Base-by-base conservation (phyloP, 768 basidiomycete species). In the Rhizopogon vesiculosus region DNA sequence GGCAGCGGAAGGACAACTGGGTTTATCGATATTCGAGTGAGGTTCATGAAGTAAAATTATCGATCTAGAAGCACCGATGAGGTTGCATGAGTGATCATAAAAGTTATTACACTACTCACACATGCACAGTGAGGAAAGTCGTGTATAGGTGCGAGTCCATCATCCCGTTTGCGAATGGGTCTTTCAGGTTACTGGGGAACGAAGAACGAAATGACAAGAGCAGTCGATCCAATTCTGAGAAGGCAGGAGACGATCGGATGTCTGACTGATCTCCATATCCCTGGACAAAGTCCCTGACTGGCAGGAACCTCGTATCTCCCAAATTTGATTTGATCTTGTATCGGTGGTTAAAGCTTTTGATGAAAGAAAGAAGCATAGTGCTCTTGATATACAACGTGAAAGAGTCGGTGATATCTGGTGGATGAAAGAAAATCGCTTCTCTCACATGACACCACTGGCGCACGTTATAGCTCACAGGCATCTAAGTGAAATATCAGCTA, bases 11-110 rank as follows among this genome's bases (percentile, higher is more conserved):
- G 83, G 75, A 61, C 88, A 91, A 38, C 81, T 80, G 16, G 76
- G 75, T 45, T 69, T 72, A 25, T 75, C 74, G 45, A 86, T 74
- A 56, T 82, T 79, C 16, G 88, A 87, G 62, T 89, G 87, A 3
- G 87, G 86, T 59, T 91, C 89, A 61, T 91, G 89, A 42, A 91
- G 70, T 18, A 89, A 73, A 51, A 91, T 85, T 13, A 73, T 81
- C 6, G 86, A 80, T 12, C 89, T 91, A 59, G 45, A 33, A 61
- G 38, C 13, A 46, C 25, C 45, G 45, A 16, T 45, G 7, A 66
- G 72, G 59, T 68, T 78, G 72, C 10, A 74, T 9, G 9, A 6
- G 9, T 22, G 3, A 10, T 22, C 15, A 48, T 15, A 25, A 16
- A 38, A 22, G 19, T 38, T 53, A 40, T 38, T 53, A 38, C 16